Evolutionary conservation across 306 rosid species (phyloP).

Genomic region (Cicer pinnatifidum): DNA sequence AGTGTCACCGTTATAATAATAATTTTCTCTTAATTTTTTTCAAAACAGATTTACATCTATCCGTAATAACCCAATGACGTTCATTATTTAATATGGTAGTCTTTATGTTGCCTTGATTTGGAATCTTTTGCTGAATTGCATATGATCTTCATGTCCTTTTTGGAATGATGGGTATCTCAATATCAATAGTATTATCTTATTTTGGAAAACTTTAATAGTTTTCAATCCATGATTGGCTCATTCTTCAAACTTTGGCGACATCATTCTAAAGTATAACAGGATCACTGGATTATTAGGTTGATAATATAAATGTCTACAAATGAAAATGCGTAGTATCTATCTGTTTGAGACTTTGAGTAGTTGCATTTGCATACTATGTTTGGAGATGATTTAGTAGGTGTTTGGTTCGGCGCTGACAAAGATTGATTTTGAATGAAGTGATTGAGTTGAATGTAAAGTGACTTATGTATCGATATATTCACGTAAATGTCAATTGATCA

Average conservation of each 20-base stretch:
- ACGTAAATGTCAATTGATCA: no score
- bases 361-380: background rate
- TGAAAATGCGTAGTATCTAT: background rate
- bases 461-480: no score
- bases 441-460: no score
- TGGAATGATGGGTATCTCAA: background rate
- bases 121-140: slow-evolving; percentile 12
- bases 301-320: background rate
- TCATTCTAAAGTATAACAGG: background rate
- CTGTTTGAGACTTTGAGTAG: no score
- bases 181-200: background rate
- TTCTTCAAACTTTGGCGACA: background rate
- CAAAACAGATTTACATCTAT: background rate
- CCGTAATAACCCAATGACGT: background rate
- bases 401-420: no score
- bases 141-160: background rate
- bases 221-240: background rate
- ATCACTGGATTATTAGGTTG: slow-evolving; percentile 28
- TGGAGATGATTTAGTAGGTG: background rate
- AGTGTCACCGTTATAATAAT: no score
- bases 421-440: no score
- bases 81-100: background rate
- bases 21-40: no score
- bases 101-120: slow-evolving; percentile 27
- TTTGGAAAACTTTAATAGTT: slow-evolving; percentile 12